A percentile compares a stretch with the other conserved stretches of the same genome.
phyloP scores from a whole-genome alignment of 495 filamentous ascomycete species.

The Neurospora sp. region DNA sequence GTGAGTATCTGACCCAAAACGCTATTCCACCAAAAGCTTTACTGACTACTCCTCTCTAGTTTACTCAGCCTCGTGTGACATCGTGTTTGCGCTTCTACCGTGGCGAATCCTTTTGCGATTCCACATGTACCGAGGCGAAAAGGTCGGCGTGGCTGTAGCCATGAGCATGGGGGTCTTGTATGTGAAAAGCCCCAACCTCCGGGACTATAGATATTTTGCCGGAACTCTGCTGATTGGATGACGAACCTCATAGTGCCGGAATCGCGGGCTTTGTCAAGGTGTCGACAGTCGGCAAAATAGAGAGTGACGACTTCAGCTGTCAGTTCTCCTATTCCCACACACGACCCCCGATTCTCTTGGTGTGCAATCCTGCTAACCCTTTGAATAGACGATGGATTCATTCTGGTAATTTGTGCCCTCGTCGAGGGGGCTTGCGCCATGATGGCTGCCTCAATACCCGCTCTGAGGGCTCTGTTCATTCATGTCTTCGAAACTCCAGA shows the following conservation, averaged over 20 bases:
- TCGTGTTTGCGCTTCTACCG: conserved; percentile 15
- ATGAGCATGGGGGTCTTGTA: conserved; percentile 25
- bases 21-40: not conserved
- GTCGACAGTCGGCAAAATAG: not conserved
- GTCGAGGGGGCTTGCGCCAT: conserved; percentile 25
- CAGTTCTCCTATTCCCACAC: not conserved
- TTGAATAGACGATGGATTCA: conserved; percentile 16
- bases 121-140: conserved; percentile 20
- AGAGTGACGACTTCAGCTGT: not conserved
- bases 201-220: not conserved
- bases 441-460: conserved; percentile 28
- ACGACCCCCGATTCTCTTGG: not conserved
- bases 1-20: not conserved
- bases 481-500: not conserved
- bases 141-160: conserved; percentile 18
- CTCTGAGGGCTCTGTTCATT: conserved; percentile 17
- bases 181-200: not conserved
- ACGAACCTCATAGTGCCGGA: not conserved
- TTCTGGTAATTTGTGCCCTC: conserved; percentile 21
- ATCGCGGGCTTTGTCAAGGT: not conserved
- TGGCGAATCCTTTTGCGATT: conserved; percentile 17
- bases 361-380: not conserved
- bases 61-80: conserved; percentile 17
- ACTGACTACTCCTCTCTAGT: conserved; percentile 4
- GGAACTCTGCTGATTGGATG: not conserved